Base-by-base conservation (phyloP, 768 basidiomycete genomes). In the Fistulinella prunicolor region DNA sequence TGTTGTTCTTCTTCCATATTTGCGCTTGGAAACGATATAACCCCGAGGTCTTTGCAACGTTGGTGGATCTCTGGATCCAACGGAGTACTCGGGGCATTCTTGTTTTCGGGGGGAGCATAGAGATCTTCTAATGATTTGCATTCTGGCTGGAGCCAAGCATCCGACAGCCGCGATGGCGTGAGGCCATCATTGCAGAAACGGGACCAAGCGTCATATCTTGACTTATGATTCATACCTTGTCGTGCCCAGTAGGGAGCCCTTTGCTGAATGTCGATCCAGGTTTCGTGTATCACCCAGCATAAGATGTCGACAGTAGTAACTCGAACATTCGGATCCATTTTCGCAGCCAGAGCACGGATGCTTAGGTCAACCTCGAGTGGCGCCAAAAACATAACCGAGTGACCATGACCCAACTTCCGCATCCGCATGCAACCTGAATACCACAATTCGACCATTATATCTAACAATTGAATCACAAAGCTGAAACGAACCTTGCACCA, bases 1-100 rank as follows among this genome's bases (percentile, higher is more conserved):
- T 28, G 6, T 10, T 75, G 75, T 42, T 77, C 76, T 50, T 76
- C 73, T 29, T 69, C 68, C 52, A 73, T 53, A 21, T 46, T 51
- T 20, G 46, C 51, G 28, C 58, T 49, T 8, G 51, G 56, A 3
- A 45, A 42, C 3, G 49, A 47, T 9, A 47, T 17, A 24, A 58
- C 21, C 2, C 57, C 55, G 32, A 56, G 57, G 20, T 24, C 35
- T 10, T 28, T 28, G 26, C 26, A 28, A 10, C 26, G 26, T 28
- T 28, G 26, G 26, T 10, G 26, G 26, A 44, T 44, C n/a, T 10
- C 43, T 23, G 32, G 22, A 19, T 35, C 32, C 29, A 26, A 34
- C 21, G 17, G 47, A 45, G 9, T 38, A 26, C 12, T 36, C 28
- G 23, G 20, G 38, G 29, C 45, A 42, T 19, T 44, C 26, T 10